Base-by-base conservation (phyloP, 2,329 filamentous ascomycete genomes). In the Leptographium wingfieldii region DNA sequence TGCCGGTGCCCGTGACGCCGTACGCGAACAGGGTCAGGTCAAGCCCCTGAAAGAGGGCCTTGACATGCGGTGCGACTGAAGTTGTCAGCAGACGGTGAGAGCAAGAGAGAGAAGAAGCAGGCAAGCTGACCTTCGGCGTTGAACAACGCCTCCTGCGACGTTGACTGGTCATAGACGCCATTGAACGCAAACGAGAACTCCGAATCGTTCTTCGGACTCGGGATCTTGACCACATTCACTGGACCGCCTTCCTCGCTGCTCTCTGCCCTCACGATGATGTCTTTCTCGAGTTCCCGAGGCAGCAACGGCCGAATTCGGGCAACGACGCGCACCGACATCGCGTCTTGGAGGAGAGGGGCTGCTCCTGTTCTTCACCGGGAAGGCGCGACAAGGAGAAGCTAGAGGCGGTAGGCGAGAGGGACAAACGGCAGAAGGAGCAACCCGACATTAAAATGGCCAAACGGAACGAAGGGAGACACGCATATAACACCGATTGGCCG, bases 101-200 rank as follows among this genome's bases (percentile, higher is more conserved):
- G 19, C n/a, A 27, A 43, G 53, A 7, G 6, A 52, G 12, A 33
- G 4, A 57, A 38, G 55, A 60, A 25, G 29, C 10, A 7, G 29
- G 14, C 11, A 56, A 14, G 58, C 54, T 10, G 31, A 72, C 78
- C 89, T 82, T 97, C 92, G 46, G 86, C 83, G 64, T 92, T 88
- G 71, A 95, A 99, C 60, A 99, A 75, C 64, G 88, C 82, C 72
- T 96, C 89, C 71, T 99, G 92, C 10, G 88, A 84, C 19, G 88
- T 86, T 43, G 80, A 73, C 67, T 86, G 83, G 68, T 90, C 90
- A 72, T 96, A 97, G 59, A 97, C 92, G 66, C 88, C 83, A 77
- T 94, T 95, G 79, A 97, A 97, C 58, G 92, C 84, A 71, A 97
- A 99, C 59, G 88, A 91, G 73, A 92, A 97, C 69, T 92, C 88